These are phyloP conservation scores for Peronospora belbahrii DNA, from an alignment of 352 stramenopile species.

Conservation along the genomic window DNA sequence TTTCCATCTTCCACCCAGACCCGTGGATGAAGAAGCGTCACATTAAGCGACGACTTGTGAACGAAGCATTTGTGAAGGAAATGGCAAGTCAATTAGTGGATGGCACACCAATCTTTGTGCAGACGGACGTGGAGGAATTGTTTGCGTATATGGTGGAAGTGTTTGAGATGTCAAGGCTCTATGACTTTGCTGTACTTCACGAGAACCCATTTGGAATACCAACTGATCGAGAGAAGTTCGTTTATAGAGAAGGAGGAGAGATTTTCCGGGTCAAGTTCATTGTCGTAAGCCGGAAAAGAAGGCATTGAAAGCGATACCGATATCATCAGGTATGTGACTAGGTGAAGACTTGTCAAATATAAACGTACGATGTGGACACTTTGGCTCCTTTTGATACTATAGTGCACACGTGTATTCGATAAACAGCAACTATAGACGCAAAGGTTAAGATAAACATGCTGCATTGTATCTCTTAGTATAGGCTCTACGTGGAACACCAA, in stretches of 20 bases:
- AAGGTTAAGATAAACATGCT: slow-evolving; percentile 75
- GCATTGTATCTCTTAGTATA: slow-evolving; percentile 85
- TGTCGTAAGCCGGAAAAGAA: slow-evolving; percentile 14
- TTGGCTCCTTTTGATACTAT: slow-evolving; percentile 16
- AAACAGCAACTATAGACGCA: slow-evolving; percentile 36
- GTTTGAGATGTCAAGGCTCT: slow-evolving; percentile 48
- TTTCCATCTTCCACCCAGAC: slow-evolving; percentile 85
- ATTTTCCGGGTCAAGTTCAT: slow-evolving; percentile 62
- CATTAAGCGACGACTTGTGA: slow-evolving; percentile 75
- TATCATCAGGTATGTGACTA: slow-evolving; percentile 8
- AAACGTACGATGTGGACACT: slow-evolving; percentile 6
- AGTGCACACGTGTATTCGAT: not conserved
- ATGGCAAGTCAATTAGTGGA: slow-evolving; percentile 45
- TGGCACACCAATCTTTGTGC: slow-evolving; percentile 64
- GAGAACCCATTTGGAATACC: slow-evolving; percentile 57
- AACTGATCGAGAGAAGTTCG: slow-evolving; percentile 70
- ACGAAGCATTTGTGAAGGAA: slow-evolving; percentile 49
- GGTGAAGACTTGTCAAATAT: not conserved
- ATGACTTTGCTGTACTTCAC: slow-evolving; percentile 30
- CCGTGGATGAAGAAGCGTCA: slow-evolving; percentile 88
- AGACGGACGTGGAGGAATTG: slow-evolving; percentile 78
- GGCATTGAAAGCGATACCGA: not conserved
- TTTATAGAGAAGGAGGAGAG: slow-evolving; percentile 51
- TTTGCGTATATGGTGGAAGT: slow-evolving; percentile 81
- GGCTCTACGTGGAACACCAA: slow-evolving; percentile 47